Evolutionary conservation across 202 grass and related monocot species (phyloP), one percentile per base, ranked within the genome.

Genomic region (Setaria italica): DNA sequence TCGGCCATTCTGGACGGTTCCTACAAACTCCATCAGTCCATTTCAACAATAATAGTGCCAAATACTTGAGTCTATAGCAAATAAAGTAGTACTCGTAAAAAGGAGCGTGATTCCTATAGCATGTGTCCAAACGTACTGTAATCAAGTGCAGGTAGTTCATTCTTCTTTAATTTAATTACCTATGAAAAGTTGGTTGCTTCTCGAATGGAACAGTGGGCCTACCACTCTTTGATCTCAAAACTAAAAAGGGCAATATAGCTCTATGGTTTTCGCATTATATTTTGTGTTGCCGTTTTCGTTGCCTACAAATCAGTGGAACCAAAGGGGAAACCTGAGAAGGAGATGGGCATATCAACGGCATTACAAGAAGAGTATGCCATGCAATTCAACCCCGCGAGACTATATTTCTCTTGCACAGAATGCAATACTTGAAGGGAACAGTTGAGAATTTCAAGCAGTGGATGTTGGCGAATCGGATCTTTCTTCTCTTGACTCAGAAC

Each of bases 1-100:
- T 85, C 89, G 86, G 82, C 82, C 86, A 91, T 78, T 88, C 57
- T 88, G 82, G 86, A 88, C 58, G 82, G 89, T 85, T 88, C 82
- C 72, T 68, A 72, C 71, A 72, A 25, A 82, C 62, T 82, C 57
- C 77, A 78, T 20, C 16, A 78, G 46, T 85, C 72, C 77, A 78
- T 9, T 62, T 79, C 43, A 73, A 85, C 9, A 88, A 72, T 73
- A 62, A 67, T 78, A 88, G 32, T 17, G 11, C n/a, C 75, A 70
- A 90, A 47, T 60, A 47, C 53, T 67, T 45, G 62, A 90, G 74
- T 84, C 50, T 55, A 25, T 25, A 60, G 62, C 35, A 81, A 72
- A 77, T 45, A 84, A 81, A 87, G 68, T 72, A 78, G 29, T 34
- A 33, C 30, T 64, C 3, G 13, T 21, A 78, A 48, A 85, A 72